Conservation (phyloP, 805 yeast species). For the Kazachstania psychrophila region DNA sequence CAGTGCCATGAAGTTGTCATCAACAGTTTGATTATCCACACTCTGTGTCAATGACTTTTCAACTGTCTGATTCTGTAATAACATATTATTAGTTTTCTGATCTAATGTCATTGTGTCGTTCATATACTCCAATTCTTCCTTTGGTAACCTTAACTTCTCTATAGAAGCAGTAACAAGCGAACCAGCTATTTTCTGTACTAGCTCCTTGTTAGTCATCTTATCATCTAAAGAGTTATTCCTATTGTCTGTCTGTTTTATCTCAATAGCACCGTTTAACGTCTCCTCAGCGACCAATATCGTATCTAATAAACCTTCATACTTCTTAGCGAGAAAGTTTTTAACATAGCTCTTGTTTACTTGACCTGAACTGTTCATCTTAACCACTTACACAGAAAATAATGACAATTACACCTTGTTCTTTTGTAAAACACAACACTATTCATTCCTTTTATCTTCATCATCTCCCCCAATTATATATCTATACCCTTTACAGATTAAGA, state of each 20-base stretch:
- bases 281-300: conserved; percentile 19
- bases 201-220: conserved; percentile 16
- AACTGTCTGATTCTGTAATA: too few species aligned
- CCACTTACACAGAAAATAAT: too few species aligned
- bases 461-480: too few species aligned
- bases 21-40: conserved; percentile 2
- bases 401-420: too few species aligned
- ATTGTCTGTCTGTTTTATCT: background rate
- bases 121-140: conserved; percentile 3
- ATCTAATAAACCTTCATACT: conserved; percentile 21
- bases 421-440: too few species aligned
- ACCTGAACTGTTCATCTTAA: too few species aligned
- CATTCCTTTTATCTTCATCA: too few species aligned
- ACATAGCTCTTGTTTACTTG: too few species aligned
- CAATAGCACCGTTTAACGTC: conserved; percentile 9
- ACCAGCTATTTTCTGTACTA: conserved; percentile 35
- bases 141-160: conserved; percentile 28
- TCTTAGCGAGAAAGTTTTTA: conserved; percentile 18
- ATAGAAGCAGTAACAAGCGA: conserved; percentile 37
- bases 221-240: background rate
- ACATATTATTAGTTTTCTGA: too few species aligned
- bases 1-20: conserved; percentile 49
- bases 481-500: too few species aligned
- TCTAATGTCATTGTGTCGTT: too few species aligned
- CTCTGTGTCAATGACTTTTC: background rate